These are phyloP conservation scores for Musa acuminata DNA, from an alignment of 176 grass and related monocot species.

Conservation along the genomic window DNA sequence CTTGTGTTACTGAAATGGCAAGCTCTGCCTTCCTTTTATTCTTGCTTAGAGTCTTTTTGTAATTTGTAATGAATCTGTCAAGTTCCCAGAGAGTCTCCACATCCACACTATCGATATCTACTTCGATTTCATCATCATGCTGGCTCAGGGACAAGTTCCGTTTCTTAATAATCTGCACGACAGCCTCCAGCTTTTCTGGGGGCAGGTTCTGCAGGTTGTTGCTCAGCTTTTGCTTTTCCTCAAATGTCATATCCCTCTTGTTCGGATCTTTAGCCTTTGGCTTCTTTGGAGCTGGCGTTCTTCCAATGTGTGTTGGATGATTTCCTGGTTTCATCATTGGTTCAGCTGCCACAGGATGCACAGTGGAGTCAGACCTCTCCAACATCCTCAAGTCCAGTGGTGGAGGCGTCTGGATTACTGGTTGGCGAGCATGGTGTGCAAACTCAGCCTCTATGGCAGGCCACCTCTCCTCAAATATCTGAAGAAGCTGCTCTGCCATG, in stretches of 20 bases:
- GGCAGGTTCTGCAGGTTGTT: conserved; percentile 3
- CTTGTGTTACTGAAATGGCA: conserved; percentile 49
- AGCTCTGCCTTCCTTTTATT: conserved; percentile 85
- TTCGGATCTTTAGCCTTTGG: conserved; percentile 22
- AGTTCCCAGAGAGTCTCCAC: conserved; percentile 94
- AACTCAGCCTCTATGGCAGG: neutral
- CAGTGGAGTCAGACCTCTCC: conserved; percentile 59
- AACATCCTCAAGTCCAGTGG: conserved; percentile 42
- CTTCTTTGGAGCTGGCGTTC: neutral
- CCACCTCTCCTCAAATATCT: neutral
- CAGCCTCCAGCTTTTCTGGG: conserved; percentile 55
- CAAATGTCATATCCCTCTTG: conserved; percentile 52
- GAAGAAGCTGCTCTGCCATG: conserved; percentile 7
- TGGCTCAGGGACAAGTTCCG: conserved; percentile 76
- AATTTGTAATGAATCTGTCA: conserved; percentile 90
- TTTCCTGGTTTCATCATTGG: neutral
- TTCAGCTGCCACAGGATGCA: conserved; percentile 5
- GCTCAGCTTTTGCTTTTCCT: neutral
- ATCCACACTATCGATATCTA: conserved; percentile 97
- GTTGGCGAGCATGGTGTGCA: neutral
- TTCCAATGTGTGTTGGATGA: conserved; percentile 4
- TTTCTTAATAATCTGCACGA: conserved; percentile 88
- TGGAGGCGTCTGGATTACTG: conserved; percentile 24
- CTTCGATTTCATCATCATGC: conserved; percentile 94
- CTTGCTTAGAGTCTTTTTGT: conserved; percentile 91